Conservation (phyloP, 2,329 filamentous ascomycete species). For the Exophiala oligosperma region DNA sequence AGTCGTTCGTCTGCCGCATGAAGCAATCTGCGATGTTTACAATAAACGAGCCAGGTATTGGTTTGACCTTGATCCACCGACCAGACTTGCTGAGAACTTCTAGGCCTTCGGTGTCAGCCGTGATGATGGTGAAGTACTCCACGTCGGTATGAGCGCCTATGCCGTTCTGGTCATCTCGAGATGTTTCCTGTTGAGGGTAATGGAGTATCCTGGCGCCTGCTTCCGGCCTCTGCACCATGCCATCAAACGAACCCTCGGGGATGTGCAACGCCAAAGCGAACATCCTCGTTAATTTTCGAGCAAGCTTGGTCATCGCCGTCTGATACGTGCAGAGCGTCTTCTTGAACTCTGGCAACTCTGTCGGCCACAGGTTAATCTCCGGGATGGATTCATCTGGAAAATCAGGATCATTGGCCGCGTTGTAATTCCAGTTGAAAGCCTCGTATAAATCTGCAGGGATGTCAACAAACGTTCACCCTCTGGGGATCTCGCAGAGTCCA, state of each 20-base stretch:
- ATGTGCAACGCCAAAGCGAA: conserved; percentile 45
- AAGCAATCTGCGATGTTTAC: conserved; percentile 49
- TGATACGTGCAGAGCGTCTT: conserved; percentile 9
- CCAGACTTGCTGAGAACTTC: conserved; percentile 48
- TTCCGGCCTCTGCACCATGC: conserved; percentile 35
- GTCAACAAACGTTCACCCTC: neutral
- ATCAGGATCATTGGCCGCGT: conserved; percentile 8
- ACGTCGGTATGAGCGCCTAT: conserved; percentile 52
- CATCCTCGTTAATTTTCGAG: conserved; percentile 18
- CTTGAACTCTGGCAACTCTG: conserved; percentile 23
- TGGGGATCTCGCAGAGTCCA: neutral
- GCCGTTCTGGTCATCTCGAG: conserved; percentile 38
- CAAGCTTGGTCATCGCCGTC: conserved; percentile 9
- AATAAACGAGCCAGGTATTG: conserved; percentile 44
- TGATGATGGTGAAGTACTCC: conserved; percentile 51
- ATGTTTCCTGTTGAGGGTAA: conserved; percentile 41
- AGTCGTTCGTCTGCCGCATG: conserved; percentile 44
- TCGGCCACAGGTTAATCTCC: conserved; percentile 11
- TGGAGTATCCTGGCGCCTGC: conserved; percentile 41
- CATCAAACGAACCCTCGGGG: conserved; percentile 43
- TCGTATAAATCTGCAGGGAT: conserved; percentile 8
- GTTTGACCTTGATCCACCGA: conserved; percentile 46
- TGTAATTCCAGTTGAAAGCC: conserved; percentile 14
- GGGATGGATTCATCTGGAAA: conserved; percentile 4
- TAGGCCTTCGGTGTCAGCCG: conserved; percentile 45